Evolutionary conservation across 768 basidiomycete genomes (phyloP).

Genomic region (Pleurotus salmoneostramineus): DNA sequence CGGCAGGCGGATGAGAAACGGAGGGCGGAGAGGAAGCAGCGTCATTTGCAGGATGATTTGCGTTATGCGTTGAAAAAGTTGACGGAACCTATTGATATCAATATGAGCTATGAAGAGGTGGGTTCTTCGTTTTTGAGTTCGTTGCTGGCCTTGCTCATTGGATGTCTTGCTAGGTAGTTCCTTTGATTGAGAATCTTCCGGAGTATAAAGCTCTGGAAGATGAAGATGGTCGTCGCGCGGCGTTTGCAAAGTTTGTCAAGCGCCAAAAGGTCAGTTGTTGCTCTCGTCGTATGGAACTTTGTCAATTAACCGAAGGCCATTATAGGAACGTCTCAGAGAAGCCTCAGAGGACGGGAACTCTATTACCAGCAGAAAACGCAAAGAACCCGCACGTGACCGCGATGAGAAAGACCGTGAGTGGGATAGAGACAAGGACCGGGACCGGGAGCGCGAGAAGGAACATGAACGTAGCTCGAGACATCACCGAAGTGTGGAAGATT

Average conservation of each 20-base stretch:
- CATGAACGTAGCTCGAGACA: slow-evolving; percentile 41
- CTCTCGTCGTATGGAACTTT: background rate
- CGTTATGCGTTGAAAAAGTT: slow-evolving; percentile 94
- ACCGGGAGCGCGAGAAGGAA: slow-evolving; percentile 31
- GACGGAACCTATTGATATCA: slow-evolving; percentile 75
- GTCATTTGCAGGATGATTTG: slow-evolving; percentile 92
- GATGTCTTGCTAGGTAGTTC: slow-evolving; percentile 53
- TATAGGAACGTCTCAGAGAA: slow-evolving; percentile 74
- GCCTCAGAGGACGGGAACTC: slow-evolving; percentile 82
- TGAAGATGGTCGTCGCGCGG: slow-evolving; percentile 76
- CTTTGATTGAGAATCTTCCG: slow-evolving; percentile 74
- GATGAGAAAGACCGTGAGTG: slow-evolving; percentile 33
- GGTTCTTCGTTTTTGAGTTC: slow-evolving; percentile 18
- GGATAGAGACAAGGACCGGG: slow-evolving; percentile 28
- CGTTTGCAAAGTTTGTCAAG: slow-evolving; percentile 86
- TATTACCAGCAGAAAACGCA: slow-evolving; percentile 74
- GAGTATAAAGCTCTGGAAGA: slow-evolving; percentile 89
- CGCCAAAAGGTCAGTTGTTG: slow-evolving; percentile 71
- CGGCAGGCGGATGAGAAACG: slow-evolving; percentile 84
- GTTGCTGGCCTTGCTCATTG: slow-evolving; percentile 6
- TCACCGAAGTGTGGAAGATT: slow-evolving; percentile 44
- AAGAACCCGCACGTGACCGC: slow-evolving; percentile 60
- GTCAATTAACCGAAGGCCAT: slow-evolving; percentile 3
- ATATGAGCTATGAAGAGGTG: slow-evolving; percentile 76
- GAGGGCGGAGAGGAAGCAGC: slow-evolving; percentile 77